Evolutionary conservation across 2,329 filamentous ascomycete genomes (phyloP).

Genomic region (Lizonia empirigonia): DNA sequence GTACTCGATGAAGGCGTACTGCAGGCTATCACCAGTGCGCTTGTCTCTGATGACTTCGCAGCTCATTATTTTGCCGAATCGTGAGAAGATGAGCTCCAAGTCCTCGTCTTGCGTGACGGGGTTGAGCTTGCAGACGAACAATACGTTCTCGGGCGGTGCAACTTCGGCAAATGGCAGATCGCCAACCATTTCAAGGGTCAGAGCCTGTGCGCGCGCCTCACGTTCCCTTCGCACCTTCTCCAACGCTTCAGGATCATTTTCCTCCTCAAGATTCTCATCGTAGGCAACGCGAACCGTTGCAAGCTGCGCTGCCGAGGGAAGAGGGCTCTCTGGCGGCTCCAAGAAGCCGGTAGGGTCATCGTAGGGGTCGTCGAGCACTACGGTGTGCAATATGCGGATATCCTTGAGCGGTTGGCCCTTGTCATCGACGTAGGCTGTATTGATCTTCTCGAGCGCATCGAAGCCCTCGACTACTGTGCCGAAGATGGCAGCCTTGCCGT

Average conservation of each 20-base stretch:
- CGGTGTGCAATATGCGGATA: slow-evolving; percentile 91
- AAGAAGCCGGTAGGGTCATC: slow-evolving; percentile 77
- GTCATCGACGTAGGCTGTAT: slow-evolving; percentile 84
- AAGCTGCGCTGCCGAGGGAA: slow-evolving; percentile 82
- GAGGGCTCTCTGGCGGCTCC: slow-evolving; percentile 78
- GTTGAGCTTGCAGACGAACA: slow-evolving; percentile 98
- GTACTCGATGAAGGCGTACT: slow-evolving; percentile 98
- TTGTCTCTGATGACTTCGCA: slow-evolving; percentile 96
- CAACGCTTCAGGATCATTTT: slow-evolving; percentile 78
- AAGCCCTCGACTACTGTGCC: slow-evolving; percentile 96
- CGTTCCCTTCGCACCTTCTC: slow-evolving; percentile 83
- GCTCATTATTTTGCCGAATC: slow-evolving; percentile 91
- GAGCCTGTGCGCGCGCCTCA: slow-evolving; percentile 89
- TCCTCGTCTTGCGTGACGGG: slow-evolving; percentile 95
- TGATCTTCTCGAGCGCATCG: slow-evolving; percentile 91
- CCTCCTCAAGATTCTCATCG: slow-evolving; percentile 79
- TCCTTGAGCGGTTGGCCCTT: slow-evolving; percentile 88
- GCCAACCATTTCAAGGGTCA: slow-evolving; percentile 97
- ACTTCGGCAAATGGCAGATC: slow-evolving; percentile 97
- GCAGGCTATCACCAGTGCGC: slow-evolving; percentile 90
- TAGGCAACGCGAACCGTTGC: slow-evolving; percentile 91
- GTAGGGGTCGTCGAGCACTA: slow-evolving; percentile 90
- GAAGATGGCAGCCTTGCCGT: slow-evolving; percentile 94
- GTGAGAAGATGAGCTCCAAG: slow-evolving; percentile 92
- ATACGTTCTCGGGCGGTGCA: slow-evolving; percentile 92